Evolutionary conservation across 2,329 filamentous ascomycete species (phyloP), one percentile per base, ranked within the genome.

Genomic region (Clonostachys rosea): DNA sequence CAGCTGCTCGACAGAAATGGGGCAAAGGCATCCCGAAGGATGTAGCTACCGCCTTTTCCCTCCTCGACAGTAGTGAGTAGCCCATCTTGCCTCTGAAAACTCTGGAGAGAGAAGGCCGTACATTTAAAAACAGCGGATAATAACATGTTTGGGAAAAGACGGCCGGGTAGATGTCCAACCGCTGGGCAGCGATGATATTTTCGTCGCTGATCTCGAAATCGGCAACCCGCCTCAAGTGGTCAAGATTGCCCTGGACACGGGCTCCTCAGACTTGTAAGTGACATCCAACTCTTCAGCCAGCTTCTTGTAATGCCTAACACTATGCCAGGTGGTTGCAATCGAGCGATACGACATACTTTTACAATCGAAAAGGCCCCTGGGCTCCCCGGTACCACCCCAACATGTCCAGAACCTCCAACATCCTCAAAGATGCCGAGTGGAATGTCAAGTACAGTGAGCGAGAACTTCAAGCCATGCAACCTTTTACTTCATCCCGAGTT

Each of bases 251-350:
- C 54, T 79, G 20, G 76, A 79, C 52, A 79, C 75, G 3, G 78
- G 76, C 11, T 81, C 77, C 8, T 67, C 72, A 10, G 78, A 81
- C 49, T 63, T 78, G 84, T 94, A 77, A 78, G 86, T 42, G 14
- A n/a, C 16, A 7, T 3, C 7, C 2, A 9, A n/a, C 17, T 40
- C 9, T 40, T 18, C 3, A 40, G 10, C 3, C 17, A 40, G 11
- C n/a, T 40, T 18, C n/a, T 18, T 5, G 13, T 1, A 11, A 39
- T 18, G 14, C 8, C 36, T 39, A 12, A 39, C 36, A n/a, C 7
- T n/a, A 14, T 39, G 7, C 10, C 43, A 79, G 76, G n/a, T 80
- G 77, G 77, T 67, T 79, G 16, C 75, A 77, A 58, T 75, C 74
- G 3, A 67, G 73, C 4, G 71, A 78, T 48, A 77, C 73, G 13